phyloP scores from a whole-genome alignment of 2,329 filamentous ascomycete genomes.

The Paracorniculantispora psalliotae region DNA sequence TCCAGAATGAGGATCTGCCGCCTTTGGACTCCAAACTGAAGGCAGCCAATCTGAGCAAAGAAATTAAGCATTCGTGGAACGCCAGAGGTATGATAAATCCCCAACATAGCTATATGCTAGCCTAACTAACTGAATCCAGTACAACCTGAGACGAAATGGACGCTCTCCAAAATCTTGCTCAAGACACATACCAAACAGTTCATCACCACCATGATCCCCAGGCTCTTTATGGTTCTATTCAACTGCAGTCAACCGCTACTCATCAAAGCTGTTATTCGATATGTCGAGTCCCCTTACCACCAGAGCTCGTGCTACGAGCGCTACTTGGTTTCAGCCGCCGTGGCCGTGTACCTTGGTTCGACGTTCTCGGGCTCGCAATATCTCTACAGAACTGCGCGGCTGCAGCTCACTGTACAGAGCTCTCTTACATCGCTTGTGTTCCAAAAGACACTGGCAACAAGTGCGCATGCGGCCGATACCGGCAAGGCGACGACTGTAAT shows the following conservation, averaged over 20 bases:
- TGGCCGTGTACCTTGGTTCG: slow-evolving; percentile 27
- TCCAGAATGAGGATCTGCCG: slow-evolving; percentile 6
- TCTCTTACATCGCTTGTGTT: slow-evolving; percentile 33
- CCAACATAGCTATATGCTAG: neutral
- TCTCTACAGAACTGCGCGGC: slow-evolving; percentile 20
- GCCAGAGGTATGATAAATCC: neutral
- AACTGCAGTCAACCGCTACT: slow-evolving; percentile 36
- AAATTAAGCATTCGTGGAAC: neutral
- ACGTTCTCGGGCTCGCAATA: slow-evolving; percentile 29
- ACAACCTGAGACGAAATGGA: neutral
- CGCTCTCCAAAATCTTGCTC: neutral
- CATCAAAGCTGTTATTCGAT: slow-evolving; percentile 33
- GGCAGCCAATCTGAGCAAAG: neutral
- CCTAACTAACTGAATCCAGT: neutral
- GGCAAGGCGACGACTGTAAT: slow-evolving; percentile 33
- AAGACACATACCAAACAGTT: neutral
- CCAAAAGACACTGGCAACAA: slow-evolving; percentile 24
- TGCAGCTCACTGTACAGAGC: slow-evolving; percentile 30
- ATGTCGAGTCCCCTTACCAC: slow-evolving; percentile 31
- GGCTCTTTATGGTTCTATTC: slow-evolving; percentile 34
- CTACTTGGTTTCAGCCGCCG: slow-evolving; percentile 29
- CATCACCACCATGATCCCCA: slow-evolving; percentile 27
- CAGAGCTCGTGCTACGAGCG: slow-evolving; percentile 24
- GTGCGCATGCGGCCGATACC: slow-evolving; percentile 22
- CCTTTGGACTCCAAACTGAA: neutral